A percentile compares a stretch with the other conserved stretches of the same genome.
Evolutionary conservation across 2,329 filamentous ascomycete species (phyloP).

Genomic region (Pestalotiopsis sp.): DNA sequence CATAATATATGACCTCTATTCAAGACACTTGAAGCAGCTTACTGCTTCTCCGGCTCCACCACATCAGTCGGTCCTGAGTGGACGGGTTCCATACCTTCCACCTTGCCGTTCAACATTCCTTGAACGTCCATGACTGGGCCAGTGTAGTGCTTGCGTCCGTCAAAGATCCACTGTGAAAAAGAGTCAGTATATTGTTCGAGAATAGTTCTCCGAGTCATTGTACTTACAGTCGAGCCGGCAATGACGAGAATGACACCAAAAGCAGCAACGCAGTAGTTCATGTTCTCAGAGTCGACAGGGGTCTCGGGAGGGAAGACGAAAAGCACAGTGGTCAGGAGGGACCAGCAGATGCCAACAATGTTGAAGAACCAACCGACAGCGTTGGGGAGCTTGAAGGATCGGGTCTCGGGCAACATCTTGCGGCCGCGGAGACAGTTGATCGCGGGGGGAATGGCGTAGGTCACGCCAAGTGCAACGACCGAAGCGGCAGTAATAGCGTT

Average conservation of each 20-base stretch:
- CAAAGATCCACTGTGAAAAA: conserved; percentile 41
- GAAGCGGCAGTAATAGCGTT: conserved; percentile 72
- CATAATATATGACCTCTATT: background rate
- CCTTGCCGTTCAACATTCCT: conserved; percentile 24
- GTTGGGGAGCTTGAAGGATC: conserved; percentile 58
- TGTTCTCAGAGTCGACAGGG: conserved; percentile 66
- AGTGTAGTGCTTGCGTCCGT: conserved; percentile 50
- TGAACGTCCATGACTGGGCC: conserved; percentile 36
- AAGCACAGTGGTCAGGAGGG: conserved; percentile 71
- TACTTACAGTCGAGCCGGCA: conserved; percentile 33
- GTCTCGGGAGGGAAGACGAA: conserved; percentile 74
- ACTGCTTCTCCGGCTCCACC: background rate
- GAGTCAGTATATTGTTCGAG: background rate
- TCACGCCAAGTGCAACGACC: conserved; percentile 71
- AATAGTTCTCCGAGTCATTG: background rate
- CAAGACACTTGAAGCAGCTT: background rate
- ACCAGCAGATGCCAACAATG: conserved; percentile 63
- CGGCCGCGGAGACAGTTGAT: conserved; percentile 71
- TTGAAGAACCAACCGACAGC: conserved; percentile 64
- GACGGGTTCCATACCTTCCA: conserved; percentile 22
- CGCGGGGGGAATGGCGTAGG: conserved; percentile 73
- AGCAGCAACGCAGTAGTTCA: conserved; percentile 61
- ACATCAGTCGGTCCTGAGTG: background rate
- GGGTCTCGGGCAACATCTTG: conserved; percentile 61
- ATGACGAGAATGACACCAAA: conserved; percentile 51